phyloP scores from a whole-genome alignment of 225 moss, liverwort and hornwort genomes.

The Anthoceros angustus region DNA sequence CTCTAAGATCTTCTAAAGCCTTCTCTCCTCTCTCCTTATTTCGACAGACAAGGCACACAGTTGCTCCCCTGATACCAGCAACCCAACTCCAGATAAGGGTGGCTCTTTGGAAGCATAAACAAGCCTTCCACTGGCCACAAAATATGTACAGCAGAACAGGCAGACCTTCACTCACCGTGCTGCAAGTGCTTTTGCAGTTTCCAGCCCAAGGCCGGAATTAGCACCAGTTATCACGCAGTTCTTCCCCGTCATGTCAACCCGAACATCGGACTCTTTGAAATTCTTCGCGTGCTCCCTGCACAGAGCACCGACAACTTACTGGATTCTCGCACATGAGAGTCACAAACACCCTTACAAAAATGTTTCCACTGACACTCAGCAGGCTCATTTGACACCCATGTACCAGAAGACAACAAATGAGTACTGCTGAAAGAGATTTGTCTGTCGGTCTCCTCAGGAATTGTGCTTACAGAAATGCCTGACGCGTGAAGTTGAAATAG shows the following conservation, averaged over 20 bases:
- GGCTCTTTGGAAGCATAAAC: neutral
- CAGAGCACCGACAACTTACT: neutral
- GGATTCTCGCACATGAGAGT: neutral
- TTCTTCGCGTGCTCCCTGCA: constrained; percentile 56
- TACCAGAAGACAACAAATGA: too few species aligned
- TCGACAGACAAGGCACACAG: constrained; percentile 54
- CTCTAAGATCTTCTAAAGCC: constrained; percentile 52
- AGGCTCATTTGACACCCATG: too few species aligned
- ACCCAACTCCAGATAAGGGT: neutral
- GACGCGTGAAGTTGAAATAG: neutral
- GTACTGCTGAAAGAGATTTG: neutral
- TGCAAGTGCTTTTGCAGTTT: constrained; percentile 57
- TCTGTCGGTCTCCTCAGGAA: neutral
- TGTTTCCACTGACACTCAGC: too few species aligned
- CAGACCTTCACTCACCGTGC: constrained; percentile 23
- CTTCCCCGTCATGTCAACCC: constrained; percentile 50
- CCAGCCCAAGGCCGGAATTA: constrained; percentile 73
- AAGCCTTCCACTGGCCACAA: neutral
- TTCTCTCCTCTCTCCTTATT: constrained; percentile 59
- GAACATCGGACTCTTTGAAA: constrained; percentile 42
- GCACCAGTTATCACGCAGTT: constrained; percentile 65
- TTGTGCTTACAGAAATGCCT: neutral
- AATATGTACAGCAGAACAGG: neutral
- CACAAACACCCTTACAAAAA: too few species aligned
- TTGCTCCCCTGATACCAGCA: constrained; percentile 39